Conservation (phyloP, 2,329 filamentous ascomycete genomes). For the Cordyceps cateniannulata region DNA sequence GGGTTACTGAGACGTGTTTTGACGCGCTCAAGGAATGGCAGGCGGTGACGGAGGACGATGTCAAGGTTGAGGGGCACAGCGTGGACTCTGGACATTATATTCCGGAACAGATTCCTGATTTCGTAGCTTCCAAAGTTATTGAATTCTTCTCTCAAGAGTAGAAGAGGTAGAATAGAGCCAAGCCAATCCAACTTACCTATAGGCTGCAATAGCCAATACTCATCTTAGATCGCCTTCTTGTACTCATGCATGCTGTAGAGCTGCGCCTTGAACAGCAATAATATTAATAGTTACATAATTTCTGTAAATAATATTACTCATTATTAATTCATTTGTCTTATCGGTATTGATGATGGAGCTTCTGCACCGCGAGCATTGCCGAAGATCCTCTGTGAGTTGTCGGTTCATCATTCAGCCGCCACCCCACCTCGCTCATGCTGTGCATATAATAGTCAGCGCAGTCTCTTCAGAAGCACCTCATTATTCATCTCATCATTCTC, state of each 20-base stretch:
- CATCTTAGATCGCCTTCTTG: no score
- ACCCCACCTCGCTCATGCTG: background rate
- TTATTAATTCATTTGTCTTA: no score
- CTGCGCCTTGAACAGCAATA: no score
- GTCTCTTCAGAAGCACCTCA: no score
- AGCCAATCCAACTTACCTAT: no score
- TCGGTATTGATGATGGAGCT: no score
- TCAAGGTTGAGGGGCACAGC: slow-evolving; percentile 31
- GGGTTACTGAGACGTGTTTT: slow-evolving; percentile 43
- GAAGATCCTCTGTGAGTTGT: slow-evolving; percentile 21
- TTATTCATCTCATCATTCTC: background rate
- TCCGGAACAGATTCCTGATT: slow-evolving; percentile 44
- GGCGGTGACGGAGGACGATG: slow-evolving; percentile 32
- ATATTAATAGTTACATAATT: no score
- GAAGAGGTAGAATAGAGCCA: background rate
- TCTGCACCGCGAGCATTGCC: no score
- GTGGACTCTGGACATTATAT: slow-evolving; percentile 44
- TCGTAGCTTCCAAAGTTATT: slow-evolving; percentile 33
- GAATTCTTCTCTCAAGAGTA: slow-evolving; percentile 27
- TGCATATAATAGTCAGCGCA: background rate
- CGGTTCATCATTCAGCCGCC: slow-evolving; percentile 23
- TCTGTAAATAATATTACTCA: no score
- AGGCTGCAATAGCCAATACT: no score
- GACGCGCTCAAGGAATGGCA: slow-evolving; percentile 45
- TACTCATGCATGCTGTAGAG: no score